Conservation (phyloP, 164 flowering plant genomes). For the Akebia trifoliata region DNA sequence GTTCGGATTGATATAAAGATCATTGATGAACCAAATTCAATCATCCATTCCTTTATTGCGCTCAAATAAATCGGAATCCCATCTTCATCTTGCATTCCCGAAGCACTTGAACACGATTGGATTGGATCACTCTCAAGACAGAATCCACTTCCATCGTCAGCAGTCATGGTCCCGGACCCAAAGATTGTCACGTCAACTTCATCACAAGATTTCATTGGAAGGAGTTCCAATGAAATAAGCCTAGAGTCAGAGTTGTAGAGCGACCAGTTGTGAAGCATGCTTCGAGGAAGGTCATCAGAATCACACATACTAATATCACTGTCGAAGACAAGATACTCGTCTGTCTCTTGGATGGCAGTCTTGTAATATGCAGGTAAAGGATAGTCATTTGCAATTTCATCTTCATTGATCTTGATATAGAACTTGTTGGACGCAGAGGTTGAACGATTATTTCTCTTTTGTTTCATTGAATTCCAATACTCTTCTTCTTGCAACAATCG, state of each 20-base stretch:
- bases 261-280: constrained; percentile 91
- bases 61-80: constrained; percentile 88
- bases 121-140: constrained; percentile 45
- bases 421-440: constrained; percentile 35
- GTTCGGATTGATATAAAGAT: constrained; percentile 74
- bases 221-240: constrained; percentile 79
- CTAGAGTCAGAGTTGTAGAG: constrained; percentile 87
- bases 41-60: constrained; percentile 93
- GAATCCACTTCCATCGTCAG: constrained; percentile 81
- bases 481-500: constrained; percentile 74
- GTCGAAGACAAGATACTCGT: constrained; percentile 71
- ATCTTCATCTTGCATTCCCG: constrained; percentile 36
- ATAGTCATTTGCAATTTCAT: constrained; percentile 91
- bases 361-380: constrained; percentile 88
- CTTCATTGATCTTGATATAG: constrained; percentile 87
- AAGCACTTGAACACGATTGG: constrained; percentile 40
- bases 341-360: constrained; percentile 50
- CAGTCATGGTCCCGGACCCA: constrained; percentile 83
- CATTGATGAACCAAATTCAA: constrained; percentile 83
- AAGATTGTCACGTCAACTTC: constrained; percentile 78
- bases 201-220: constrained; percentile 86
- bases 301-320: constrained; percentile 34
- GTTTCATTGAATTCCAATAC: constrained; percentile 61
- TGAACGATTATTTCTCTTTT: constrained; percentile 30
- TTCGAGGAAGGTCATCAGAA: constrained; percentile 59